Base-by-base conservation (phyloP, 2,329 filamentous ascomycete species). In the Botrytis fragariae region DNA sequence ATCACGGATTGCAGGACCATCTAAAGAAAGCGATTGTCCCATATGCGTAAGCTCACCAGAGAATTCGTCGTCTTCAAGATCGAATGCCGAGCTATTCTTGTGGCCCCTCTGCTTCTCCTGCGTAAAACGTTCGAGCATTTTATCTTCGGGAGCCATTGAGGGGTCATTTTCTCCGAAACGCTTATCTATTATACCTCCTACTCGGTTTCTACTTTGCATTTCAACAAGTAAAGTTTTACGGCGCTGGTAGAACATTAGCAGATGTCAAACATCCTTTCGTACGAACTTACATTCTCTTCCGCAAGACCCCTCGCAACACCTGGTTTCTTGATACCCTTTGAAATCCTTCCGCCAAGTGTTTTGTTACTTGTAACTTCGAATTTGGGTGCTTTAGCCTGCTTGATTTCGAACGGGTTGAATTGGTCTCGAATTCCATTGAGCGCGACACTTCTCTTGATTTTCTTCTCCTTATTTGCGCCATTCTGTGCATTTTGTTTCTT, bases 401-500 rank as follows among this genome's bases (percentile, higher is more conserved):
- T 97, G 81, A 97, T 89, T 81, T 99, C 96, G 83, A 99, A 99
- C 0, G 96, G 96, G 82, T 99, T 99, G 88, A 98, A 98, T 78
- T 95, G 92, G 80, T 98, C 95, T 80, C 96, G 92, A 81, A 99
- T 98, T 73, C 89, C 90, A 78, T 93, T 90, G 75, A 99, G 87
- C 25, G 94, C 93, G 72, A 90, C 91, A 80, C 92, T 89, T 80
- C 92, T 90, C 81, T 94, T 90, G 39, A 93, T 87, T 74, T 93
- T 91, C 83, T 94, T 93, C 79, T 95, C 91, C 78, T 84, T 85
- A 75, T 88, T 89, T 75, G 87, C 87, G 73, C 88, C 89, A 82
- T 90, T 90, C 82, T 91, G 90, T 71, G 87, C 89, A 80, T 88
- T 87, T 80, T 92, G 90, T 79, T 93, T 93, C 82, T 93, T 94